phyloP scores from a whole-genome alignment of 1,139 yeast species.

The Torulaspora globosa region DNA sequence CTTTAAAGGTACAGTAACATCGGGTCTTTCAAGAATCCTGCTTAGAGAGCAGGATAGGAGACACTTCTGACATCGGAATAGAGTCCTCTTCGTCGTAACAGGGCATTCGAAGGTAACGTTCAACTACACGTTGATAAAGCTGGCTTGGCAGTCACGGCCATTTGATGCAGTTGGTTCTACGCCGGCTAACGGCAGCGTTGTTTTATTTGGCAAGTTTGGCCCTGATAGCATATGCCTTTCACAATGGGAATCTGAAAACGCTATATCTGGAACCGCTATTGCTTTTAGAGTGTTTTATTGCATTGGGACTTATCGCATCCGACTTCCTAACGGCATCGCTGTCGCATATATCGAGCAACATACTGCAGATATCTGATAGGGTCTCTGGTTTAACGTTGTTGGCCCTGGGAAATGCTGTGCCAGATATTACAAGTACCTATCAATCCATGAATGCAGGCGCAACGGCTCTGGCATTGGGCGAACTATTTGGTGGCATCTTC shows the following conservation, averaged over 20 bases:
- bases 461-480: constrained; percentile 79
- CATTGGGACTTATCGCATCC: constrained; percentile 33
- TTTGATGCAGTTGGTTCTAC: constrained; percentile 9
- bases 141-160: background rate
- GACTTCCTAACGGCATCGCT: constrained; percentile 34
- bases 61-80: background rate
- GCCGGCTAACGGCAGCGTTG: constrained; percentile 15
- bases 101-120: background rate
- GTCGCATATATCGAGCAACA: constrained; percentile 30
- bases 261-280: constrained; percentile 19
- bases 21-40: background rate
- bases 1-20: background rate
- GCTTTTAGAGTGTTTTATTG: constrained; percentile 26
- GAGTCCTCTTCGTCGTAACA: background rate
- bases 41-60: background rate
- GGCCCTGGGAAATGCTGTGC: constrained; percentile 90
- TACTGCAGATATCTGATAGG: constrained; percentile 63
- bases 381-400: constrained; percentile 82
- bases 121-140: background rate
- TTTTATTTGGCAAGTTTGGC: constrained; percentile 15
- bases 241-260: constrained; percentile 9
- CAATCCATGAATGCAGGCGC: constrained; percentile 69
- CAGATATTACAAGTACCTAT: constrained; percentile 82
- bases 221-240: constrained; percentile 6
- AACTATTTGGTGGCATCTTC: constrained; percentile 66